Evolutionary conservation across 2,329 filamentous ascomycete species (phyloP).

Genomic region (Apiospora pterosperma): DNA sequence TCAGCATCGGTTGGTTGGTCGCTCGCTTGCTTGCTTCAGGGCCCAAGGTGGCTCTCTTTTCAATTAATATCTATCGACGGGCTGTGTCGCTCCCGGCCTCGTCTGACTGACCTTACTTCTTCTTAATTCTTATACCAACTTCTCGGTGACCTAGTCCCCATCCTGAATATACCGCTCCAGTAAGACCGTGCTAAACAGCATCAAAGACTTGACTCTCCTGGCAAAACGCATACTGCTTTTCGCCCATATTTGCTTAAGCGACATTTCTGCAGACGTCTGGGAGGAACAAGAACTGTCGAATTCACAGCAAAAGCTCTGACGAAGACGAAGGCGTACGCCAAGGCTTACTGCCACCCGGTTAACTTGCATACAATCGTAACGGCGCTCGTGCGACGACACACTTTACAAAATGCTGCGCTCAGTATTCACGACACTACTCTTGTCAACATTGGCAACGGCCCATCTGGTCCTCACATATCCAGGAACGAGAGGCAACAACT

Average conservation of each 20-base stretch:
- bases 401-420: constrained; percentile 42
- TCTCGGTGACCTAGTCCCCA: not conserved
- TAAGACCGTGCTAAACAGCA: not conserved
- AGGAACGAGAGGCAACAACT: constrained; percentile 82
- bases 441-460: constrained; percentile 52
- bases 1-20: constrained; percentile 7
- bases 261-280: not conserved
- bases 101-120: not conserved
- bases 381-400: not conserved
- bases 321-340: not conserved
- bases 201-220: not conserved
- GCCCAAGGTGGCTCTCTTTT: not conserved
- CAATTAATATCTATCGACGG: not conserved
- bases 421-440: constrained; percentile 38
- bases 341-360: not conserved
- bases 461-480: constrained; percentile 86
- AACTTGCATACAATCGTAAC: not conserved
- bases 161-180: not conserved
- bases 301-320: not conserved
- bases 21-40: not conserved
- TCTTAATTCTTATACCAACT: not conserved
- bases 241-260: not conserved
- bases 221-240: not conserved
- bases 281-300: not conserved
- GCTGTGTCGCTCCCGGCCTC: not conserved